Conservation (phyloP, 352 stramenopile genomes). For the Saprolegnia diclina region DNA sequence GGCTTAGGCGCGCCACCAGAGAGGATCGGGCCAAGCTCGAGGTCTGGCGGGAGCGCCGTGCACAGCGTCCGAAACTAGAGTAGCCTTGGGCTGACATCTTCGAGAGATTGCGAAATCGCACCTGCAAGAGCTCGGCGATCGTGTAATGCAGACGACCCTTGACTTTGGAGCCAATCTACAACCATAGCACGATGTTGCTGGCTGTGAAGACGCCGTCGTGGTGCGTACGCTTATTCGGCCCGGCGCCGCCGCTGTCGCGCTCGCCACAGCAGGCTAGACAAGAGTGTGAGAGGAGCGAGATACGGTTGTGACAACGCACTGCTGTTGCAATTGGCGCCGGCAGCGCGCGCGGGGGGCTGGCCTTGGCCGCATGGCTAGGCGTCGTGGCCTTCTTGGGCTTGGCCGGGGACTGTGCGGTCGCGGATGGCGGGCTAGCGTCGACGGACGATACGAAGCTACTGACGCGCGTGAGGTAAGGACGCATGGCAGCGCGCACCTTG, state of each 20-base stretch:
- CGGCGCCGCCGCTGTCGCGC: constrained; percentile 15
- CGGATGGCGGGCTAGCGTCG: not conserved
- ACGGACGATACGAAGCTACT: not conserved
- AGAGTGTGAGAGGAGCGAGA: not conserved
- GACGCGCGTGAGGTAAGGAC: not conserved
- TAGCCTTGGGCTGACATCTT: not conserved
- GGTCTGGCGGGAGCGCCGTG: constrained; percentile 51
- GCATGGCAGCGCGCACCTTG: constrained; percentile 38
- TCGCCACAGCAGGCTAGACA: constrained; percentile 29
- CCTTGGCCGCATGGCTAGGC: not conserved
- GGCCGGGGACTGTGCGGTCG: constrained; percentile 33
- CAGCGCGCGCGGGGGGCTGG: not conserved
- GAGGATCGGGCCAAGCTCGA: constrained; percentile 61
- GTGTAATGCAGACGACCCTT: constrained; percentile 57
- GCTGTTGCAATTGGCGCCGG: not conserved
- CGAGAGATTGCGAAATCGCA: constrained; percentile 25
- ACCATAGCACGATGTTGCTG: not conserved
- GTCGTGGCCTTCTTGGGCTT: constrained; percentile 24
- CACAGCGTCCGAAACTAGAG: constrained; percentile 65
- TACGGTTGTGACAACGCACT: no score
- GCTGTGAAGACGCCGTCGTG: no score
- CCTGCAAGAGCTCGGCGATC: constrained; percentile 54
- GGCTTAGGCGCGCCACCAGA: constrained; percentile 36
- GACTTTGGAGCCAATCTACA: constrained; percentile 35
- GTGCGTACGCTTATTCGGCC: constrained; percentile 7